Base-by-base conservation (phyloP, 139 green algal species). In the Gonium pectorale region DNA sequence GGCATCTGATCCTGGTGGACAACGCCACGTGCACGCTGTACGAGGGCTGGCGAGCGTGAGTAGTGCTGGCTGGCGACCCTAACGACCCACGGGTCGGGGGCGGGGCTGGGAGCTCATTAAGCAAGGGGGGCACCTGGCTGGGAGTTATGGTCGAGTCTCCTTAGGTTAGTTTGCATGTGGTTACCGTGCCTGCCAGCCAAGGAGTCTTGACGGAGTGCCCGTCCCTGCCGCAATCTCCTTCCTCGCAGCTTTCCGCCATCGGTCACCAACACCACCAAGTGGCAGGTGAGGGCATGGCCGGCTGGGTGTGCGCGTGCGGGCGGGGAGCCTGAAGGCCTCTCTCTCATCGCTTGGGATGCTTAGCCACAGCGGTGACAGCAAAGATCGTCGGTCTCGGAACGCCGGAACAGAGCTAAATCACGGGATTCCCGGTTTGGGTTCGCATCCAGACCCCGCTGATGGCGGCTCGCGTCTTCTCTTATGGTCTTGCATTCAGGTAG, bases 21-120 rank as follows among this genome's bases (percentile, higher is more conserved):
- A 85, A 85, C 64, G 79, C 79, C 44, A 85, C 79, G 17, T 85
- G 79, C 79, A 85, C 46, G 13, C 63, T 85, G 46, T 85, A 73
- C n/a, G 79, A 84, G 46, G 44, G 44, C 33, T 84, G 41, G 38
- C 52, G 75, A 5, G 72, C 41, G 75, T 83, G 60, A 5, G 68
- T 29, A 27, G 29, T 17, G 40, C 13, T 19, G 67, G 15, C n/a
- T n/a, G n/a, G n/a, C n/a, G n/a, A n/a, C n/a, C n/a, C n/a, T n/a
- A n/a, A n/a, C n/a, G n/a, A n/a, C n/a, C n/a, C n/a, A 24, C 4
- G 33, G 64, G 64, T 15, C 7, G 11, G 38, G 64, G 44, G 68
- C 15, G 43, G 15, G 68, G 43, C 43, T 13, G 31, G 43, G 9
- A 77, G 8, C 26, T 41, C 43, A 38, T 1, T 9, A n/a, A 64